A percentile compares a stretch with the other conserved stretches of the same genome.
phyloP scores from a whole-genome alignment of 805 yeast species.

The Yueomyces sinensis region DNA sequence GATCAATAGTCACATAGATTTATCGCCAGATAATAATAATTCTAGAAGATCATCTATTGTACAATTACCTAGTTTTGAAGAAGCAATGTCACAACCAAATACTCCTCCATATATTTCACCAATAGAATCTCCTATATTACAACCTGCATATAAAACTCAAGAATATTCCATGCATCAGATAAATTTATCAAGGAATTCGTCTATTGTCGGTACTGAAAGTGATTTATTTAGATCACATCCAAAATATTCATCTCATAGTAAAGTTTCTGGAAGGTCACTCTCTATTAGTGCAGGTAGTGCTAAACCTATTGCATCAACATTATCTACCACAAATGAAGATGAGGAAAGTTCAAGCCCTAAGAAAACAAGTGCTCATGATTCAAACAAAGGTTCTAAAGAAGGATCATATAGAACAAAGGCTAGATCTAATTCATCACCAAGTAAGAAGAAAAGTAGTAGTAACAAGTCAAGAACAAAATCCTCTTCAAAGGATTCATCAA shows the following conservation, averaged over 20 bases:
- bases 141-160: slow-evolving; percentile 7
- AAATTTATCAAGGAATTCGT: slow-evolving; percentile 7
- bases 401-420: no score
- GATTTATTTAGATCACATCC: no score
- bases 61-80: slow-evolving; percentile 48
- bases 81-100: slow-evolving; percentile 38
- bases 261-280: neutral
- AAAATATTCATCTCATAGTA: no score
- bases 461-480: no score
- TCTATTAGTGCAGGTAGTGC: neutral
- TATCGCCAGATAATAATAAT: neutral
- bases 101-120: slow-evolving; percentile 27
- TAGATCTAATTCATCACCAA: no score
- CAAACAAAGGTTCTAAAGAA: no score
- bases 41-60: neutral
- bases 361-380: no score
- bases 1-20: neutral
- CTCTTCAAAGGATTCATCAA: no score
- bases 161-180: slow-evolving; percentile 11
- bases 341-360: no score
- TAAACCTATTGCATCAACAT: neutral
- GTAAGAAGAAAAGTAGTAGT: no score
- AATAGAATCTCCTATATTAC: slow-evolving; percentile 4
- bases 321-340: no score
- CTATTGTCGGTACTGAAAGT: no score